Conservation (phyloP, 1,139 yeast species). For the Tardiomyces digboiensis region DNA sequence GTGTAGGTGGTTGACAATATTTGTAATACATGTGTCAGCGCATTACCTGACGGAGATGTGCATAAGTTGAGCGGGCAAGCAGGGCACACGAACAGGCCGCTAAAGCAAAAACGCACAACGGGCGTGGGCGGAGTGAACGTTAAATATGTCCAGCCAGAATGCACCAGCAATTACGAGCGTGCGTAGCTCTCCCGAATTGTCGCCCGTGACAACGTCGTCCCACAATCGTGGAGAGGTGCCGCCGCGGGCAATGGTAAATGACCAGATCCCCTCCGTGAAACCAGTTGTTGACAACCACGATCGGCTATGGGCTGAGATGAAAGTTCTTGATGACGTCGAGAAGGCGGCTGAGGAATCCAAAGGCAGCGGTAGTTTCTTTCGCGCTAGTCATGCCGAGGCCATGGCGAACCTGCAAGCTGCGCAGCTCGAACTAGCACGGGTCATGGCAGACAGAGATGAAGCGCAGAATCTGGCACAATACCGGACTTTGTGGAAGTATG, state of each 20-base stretch:
- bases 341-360: slow-evolving; percentile 48
- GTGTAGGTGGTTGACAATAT: too few species aligned
- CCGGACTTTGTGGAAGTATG: not conserved
- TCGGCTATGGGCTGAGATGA: slow-evolving; percentile 77
- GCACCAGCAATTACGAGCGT: too few species aligned
- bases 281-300: slow-evolving; percentile 39
- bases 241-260: not conserved
- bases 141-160: too few species aligned
- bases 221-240: not conserved
- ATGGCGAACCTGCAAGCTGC: slow-evolving; percentile 43
- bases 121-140: too few species aligned
- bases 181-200: too few species aligned
- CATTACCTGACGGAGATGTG: too few species aligned
- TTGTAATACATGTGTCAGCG: too few species aligned
- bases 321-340: slow-evolving; percentile 71
- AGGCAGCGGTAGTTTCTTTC: slow-evolving; percentile 47
- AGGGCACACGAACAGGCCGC: too few species aligned
- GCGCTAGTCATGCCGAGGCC: slow-evolving; percentile 45
- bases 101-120: too few species aligned
- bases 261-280: slow-evolving; percentile 17
- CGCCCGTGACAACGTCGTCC: too few species aligned
- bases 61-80: too few species aligned
- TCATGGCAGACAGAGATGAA: slow-evolving; percentile 32
- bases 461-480: slow-evolving; percentile 6
- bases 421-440: slow-evolving; percentile 48